Evolutionary conservation across 805 yeast species (phyloP), one percentile per base, ranked within the genome.

Genomic region (Candida nemodendra): DNA sequence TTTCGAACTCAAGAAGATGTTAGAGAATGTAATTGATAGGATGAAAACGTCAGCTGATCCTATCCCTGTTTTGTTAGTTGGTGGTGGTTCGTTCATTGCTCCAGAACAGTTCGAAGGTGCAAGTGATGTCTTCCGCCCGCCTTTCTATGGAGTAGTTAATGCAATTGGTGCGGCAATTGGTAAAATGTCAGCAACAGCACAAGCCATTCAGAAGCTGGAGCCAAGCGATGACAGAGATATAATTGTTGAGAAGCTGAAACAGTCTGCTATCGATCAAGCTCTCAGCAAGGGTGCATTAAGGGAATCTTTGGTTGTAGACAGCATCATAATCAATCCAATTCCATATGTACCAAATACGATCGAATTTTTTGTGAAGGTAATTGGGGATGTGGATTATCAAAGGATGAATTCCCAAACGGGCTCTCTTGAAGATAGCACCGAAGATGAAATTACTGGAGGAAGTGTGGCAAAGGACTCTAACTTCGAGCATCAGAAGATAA

Each of bases 161-260:
- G 76, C 75, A 5, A 67, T 71, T 34, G 74, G 74, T 31, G 72
- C 74, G 23, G 73, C 73, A 4, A 45, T 68, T 45, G 71, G 70
- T 14, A 68, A 68, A 42, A 53, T 70, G 2, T 62, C 72, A 17
- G 48, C 60, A 11, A 44, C 48, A 12, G 39, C 52, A 4, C 46
- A 34, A 12, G 24, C 37, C 2, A 32, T 40, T n/a, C 33, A 34
- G 14, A 5, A 15, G 5, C 22, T 41, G 11, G 25, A 31, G 17
- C 5, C 36, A 2, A 54, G 50, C 3, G 38, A n/a, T 11, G n/a
- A 37, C 3, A 44, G 36, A 27, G 48, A 42, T 5, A 27, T 22
- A 12, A 35, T 45, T 17, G 15, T 51, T 22, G 36, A 53, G 22
- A 31, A 32, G 18, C 19, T 55, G 29, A 45, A 42, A 25, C 30